phyloP scores from a whole-genome alignment of 2,329 filamentous ascomycete species.

The Metarhizium sp. region DNA sequence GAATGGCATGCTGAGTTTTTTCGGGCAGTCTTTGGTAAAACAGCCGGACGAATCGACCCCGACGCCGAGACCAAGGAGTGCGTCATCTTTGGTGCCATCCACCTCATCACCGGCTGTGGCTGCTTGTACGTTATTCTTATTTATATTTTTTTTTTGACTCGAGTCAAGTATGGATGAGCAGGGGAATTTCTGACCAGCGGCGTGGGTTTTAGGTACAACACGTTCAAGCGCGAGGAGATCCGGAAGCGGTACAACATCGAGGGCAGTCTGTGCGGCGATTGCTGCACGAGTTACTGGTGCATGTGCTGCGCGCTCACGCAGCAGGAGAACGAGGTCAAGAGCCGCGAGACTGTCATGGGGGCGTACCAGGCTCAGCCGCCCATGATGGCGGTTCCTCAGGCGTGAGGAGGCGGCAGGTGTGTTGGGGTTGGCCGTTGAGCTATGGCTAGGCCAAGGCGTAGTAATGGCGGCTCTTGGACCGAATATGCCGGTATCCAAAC shows the following conservation, averaged over 20 bases:
- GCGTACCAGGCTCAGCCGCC: not conserved
- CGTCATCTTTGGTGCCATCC: slow-evolving; percentile 27
- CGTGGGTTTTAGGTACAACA: slow-evolving; percentile 25
- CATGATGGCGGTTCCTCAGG: not conserved
- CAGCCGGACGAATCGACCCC: slow-evolving; percentile 31
- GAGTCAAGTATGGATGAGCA: not conserved
- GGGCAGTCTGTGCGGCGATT: slow-evolving; percentile 39
- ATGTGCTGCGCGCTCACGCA: slow-evolving; percentile 47
- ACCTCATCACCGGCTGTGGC: slow-evolving; percentile 29
- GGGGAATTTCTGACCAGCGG: not conserved
- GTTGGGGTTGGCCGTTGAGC: too few species aligned
- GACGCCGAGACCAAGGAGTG: slow-evolving; percentile 32
- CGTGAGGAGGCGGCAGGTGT: too few species aligned
- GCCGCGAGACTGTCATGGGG: not conserved
- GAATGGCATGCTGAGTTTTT: too few species aligned
- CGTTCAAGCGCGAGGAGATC: slow-evolving; percentile 44
- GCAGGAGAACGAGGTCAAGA: slow-evolving; percentile 44
- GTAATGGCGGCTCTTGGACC: too few species aligned
- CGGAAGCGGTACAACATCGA: slow-evolving; percentile 42
- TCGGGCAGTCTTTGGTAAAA: slow-evolving; percentile 30
- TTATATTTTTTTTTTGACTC: too few species aligned
- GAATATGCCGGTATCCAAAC: too few species aligned
- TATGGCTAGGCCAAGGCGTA: too few species aligned
- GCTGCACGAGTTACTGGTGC: slow-evolving; percentile 42
- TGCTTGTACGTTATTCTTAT: slow-evolving; percentile 25